phyloP scores from a whole-genome alignment of 768 basidiomycete species.

The Rubroboletus pulcherrimus region DNA sequence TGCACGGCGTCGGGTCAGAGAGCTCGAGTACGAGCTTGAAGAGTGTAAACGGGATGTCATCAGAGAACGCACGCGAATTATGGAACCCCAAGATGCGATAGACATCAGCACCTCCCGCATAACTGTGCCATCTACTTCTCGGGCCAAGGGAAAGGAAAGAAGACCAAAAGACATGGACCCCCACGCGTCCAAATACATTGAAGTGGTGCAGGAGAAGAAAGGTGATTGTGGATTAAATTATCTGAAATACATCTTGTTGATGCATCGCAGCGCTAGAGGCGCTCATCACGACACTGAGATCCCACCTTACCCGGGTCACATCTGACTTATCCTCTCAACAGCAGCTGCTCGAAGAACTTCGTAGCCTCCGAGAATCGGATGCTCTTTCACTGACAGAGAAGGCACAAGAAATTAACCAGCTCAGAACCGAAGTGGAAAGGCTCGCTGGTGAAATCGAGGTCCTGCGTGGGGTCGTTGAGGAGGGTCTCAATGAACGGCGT shows the following conservation, averaged over 20 bases:
- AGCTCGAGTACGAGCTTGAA: conserved; percentile 85
- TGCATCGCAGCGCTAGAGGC: conserved; percentile 67
- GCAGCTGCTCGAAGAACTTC: conserved; percentile 61
- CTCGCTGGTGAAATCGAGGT: conserved; percentile 84
- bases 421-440: conserved; percentile 74
- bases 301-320: conserved; percentile 75
- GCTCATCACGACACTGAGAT: conserved; percentile 66
- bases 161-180: conserved; percentile 35
- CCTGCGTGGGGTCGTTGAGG: conserved; percentile 81
- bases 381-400: conserved; percentile 54
- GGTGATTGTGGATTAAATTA: conserved; percentile 45
- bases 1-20: conserved; percentile 77
- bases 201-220: conserved; percentile 86
- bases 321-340: conserved; percentile 77
- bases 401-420: conserved; percentile 58
- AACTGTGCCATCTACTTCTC: conserved; percentile 18
- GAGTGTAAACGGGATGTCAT: conserved; percentile 76
- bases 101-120: conserved; percentile 19
- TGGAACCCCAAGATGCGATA: conserved; percentile 48
- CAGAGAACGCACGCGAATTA: conserved; percentile 60
- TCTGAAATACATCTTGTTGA: conserved; percentile 5
- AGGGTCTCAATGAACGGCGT: conserved; percentile 74
- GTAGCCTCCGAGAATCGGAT: conserved; percentile 60
- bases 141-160: conserved; percentile 28
- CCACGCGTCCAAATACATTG: conserved; percentile 54